Evolutionary conservation across 176 grass and related monocot genomes (phyloP), one percentile per base, ranked within the genome.

Genomic region (Cenchrus purpureus): DNA sequence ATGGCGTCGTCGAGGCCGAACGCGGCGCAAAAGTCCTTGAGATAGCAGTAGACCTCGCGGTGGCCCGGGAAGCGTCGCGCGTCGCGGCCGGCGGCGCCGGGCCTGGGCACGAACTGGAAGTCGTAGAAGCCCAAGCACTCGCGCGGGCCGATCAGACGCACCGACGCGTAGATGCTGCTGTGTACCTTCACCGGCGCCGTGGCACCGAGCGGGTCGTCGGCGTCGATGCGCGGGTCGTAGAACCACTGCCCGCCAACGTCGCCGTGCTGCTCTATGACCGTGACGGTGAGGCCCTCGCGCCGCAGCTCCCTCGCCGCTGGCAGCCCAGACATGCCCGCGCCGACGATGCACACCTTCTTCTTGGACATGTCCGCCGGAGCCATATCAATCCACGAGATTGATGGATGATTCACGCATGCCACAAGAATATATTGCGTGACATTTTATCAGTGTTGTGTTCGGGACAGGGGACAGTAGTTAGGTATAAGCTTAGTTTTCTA

Each of bases 301-400:
- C 54, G 73, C n/a, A 86, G 78, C 84, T 90, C 83, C 37, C 77
- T 74, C 15, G 87, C 83, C 12, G 88, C 14, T 5, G 20, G 74
- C 34, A 89, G 74, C 5, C 87, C 87, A 0, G 87, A 17, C 15
- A 82, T n/a, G 6, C 88, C 77, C 7, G 70, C 88, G 10, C 88
- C 83, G 17, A 90, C 49, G 4, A 90, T 63, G 46, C 83, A 84
- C n/a, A 82, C 83, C 64, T 85, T 31, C 64, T 85, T 31, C n/a
- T 56, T 85, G 37, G 37, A 40, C 37, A 40, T 40, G 37, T 40
- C 37, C 37, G 37, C 37, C 37, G 37, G 37, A 40, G 37, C 37
- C 37, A 40, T 40, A 4, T 40, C 4, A 4, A 40, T 40, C 37
- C 37, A 40, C 37, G 37, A 40, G 37, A 40, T 40, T 40, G 37